Conservation (phyloP, 192 early-diverging fungal genomes). For the Backusella luteola region DNA sequence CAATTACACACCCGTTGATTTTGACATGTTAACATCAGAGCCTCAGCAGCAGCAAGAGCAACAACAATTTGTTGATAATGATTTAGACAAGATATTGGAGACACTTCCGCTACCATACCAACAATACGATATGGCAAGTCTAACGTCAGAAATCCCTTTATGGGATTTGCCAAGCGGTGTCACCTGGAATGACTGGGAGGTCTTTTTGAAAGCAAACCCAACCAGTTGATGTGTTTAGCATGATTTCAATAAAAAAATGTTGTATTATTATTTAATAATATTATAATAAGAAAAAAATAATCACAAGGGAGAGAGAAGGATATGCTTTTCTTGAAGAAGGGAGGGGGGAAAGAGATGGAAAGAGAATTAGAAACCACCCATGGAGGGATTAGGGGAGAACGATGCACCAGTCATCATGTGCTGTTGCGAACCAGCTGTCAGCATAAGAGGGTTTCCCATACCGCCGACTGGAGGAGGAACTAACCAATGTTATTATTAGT, state of each 20-base stretch:
- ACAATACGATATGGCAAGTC: neutral
- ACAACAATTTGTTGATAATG: neutral
- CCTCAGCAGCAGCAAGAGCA: neutral
- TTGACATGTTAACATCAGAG: neutral
- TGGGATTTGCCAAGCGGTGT: constrained; percentile 11
- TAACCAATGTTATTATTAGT: neutral
- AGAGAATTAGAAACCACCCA: neutral
- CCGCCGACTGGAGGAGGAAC: constrained; percentile 54
- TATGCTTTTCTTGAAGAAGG: neutral
- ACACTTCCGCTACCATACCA: neutral
- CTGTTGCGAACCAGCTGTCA: constrained; percentile 53
- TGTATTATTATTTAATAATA: neutral
- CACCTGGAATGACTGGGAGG: constrained; percentile 15
- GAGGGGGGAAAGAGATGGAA: neutral
- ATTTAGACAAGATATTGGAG: neutral
- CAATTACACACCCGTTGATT: neutral
- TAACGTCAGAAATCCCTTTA: neutral
- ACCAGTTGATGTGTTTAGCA: neutral
- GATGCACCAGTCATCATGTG: constrained; percentile 30
- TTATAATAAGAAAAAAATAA: neutral
- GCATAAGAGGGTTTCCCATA: constrained; percentile 74
- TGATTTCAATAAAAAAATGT: neutral
- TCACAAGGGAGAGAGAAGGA: neutral
- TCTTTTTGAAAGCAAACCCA: constrained; percentile 1
- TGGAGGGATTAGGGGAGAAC: neutral